These are phyloP conservation scores for Coccomyxa sp. DNA, from an alignment of 139 green algal species.

Conservation along the genomic window DNA sequence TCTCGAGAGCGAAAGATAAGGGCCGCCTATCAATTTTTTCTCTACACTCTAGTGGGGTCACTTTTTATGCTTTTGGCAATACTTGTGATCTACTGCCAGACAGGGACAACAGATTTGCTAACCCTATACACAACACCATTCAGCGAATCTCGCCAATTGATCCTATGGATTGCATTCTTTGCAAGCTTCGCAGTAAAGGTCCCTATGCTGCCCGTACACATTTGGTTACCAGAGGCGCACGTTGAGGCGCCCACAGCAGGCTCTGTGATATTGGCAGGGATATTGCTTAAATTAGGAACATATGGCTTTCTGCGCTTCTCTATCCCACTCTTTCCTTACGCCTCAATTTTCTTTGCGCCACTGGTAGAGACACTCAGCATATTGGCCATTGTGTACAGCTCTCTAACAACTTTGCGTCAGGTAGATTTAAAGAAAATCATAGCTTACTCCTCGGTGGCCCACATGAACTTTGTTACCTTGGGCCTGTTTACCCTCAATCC, in stretches of 20 bases:
- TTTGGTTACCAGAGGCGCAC: constrained; percentile 67
- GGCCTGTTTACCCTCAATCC: constrained; percentile 63
- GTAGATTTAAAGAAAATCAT: constrained; percentile 75
- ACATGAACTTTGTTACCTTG: constrained; percentile 65
- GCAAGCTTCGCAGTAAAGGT: constrained; percentile 67
- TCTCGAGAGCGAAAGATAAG: constrained; percentile 56
- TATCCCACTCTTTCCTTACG: constrained; percentile 60
- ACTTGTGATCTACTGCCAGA: constrained; percentile 52
- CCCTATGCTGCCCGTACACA: constrained; percentile 60
- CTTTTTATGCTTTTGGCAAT: constrained; percentile 52
- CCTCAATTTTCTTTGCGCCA: constrained; percentile 55
- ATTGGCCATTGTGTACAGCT: constrained; percentile 59
- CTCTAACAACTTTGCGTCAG: constrained; percentile 56
- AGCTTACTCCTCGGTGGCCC: constrained; percentile 63
- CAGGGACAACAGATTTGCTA: constrained; percentile 54
- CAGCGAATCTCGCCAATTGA: constrained; percentile 37
- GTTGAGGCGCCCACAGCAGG: constrained; percentile 65
- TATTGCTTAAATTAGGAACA: constrained; percentile 61
- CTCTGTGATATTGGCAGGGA: constrained; percentile 60
- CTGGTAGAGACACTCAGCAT: constrained; percentile 60
- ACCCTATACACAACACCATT: constrained; percentile 41
- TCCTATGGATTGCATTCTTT: constrained; percentile 58
- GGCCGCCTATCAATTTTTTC: constrained; percentile 63
- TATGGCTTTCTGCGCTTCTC: constrained; percentile 65
- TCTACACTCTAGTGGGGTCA: constrained; percentile 51